Evolutionary conservation across 129 eudicot species (phyloP), one percentile per base, ranked within the genome.

Genomic region (Centella asiatica): DNA sequence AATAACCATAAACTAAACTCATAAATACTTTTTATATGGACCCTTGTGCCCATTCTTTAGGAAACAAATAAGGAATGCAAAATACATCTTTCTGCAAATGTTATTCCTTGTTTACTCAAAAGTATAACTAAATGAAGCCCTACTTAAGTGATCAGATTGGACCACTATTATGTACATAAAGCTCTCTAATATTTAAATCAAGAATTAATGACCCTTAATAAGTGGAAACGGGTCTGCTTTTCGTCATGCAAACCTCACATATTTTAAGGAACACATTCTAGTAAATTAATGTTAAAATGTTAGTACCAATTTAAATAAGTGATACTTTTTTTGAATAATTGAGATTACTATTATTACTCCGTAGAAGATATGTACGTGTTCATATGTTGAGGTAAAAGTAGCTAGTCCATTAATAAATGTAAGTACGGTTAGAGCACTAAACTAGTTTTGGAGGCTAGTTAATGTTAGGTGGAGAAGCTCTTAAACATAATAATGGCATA

Each of bases 201-300:
- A 7, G 6, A 45, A 44, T 58, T 71, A 28, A 69, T 56, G 68
- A 77, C 68, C 80, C 74, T 71, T 68, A 58, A 74, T 76, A 33
- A 45, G 77, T 69, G 77, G 73, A 61, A 72, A 50, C 79, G 62
- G 69, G 76, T 74, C 61, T 70, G 74, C 76, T 71, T 58, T 46
- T 63, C 73, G 80, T 81, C 85, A 85, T 72, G 82, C 85, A 60
- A 50, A 66, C 66, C 32, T 78, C 88, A 78, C 45, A 4, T 58
- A n/a, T n/a, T n/a, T n/a, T n/a, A n/a, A n/a, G n/a, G n/a, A n/a
- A n/a, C n/a, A n/a, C n/a, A 40, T 14, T 52, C 4, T 40, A 27
- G 24, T 24, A 19, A 29, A 50, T 50, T 20, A 20, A 20, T 10
- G 25, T 23, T 2, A 23, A 23, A 11, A 7, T 23, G 25, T 20